These are phyloP conservation scores for Pseudonitzschia multistriata DNA, from an alignment of 108 stramenopile species.

Conservation along the genomic window DNA sequence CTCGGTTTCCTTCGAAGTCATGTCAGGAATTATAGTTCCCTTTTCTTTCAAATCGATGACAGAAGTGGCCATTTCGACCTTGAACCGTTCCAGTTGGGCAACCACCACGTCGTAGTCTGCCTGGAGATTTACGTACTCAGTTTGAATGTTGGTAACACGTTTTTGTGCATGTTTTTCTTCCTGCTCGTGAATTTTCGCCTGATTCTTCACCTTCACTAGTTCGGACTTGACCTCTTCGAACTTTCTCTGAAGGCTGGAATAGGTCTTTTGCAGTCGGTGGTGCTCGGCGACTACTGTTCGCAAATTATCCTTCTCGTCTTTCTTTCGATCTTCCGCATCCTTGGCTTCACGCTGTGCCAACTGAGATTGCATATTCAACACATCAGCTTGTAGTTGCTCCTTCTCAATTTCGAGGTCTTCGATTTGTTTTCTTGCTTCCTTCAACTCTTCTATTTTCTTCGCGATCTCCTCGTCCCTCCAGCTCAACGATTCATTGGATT, in stretches of 20 bases:
- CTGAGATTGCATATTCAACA: constrained; percentile 12
- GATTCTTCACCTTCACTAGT: constrained; percentile 22
- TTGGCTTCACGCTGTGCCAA: constrained; percentile 23
- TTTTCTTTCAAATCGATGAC: too few relatives aligned
- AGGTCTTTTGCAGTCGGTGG: constrained; percentile 17
- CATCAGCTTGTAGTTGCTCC: neutral
- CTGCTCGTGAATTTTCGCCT: constrained; percentile 6
- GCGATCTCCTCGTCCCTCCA: constrained; percentile 27
- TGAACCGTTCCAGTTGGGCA: constrained; percentile 8
- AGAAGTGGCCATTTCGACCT: constrained; percentile 7
- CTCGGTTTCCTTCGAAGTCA: too few relatives aligned
- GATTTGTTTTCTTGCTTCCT: constrained; percentile 16
- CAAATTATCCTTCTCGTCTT: constrained; percentile 13
- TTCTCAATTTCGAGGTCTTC: constrained; percentile 23
- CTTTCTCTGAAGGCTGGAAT: constrained; percentile 2
- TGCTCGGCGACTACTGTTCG: constrained; percentile 24
- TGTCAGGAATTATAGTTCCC: too few relatives aligned
- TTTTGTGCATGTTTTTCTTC: constrained; percentile 26
- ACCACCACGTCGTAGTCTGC: constrained; percentile 21
- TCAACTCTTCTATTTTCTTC: constrained; percentile 12
- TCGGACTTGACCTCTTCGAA: constrained; percentile 4
- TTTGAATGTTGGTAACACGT: constrained; percentile 11
- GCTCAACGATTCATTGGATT: constrained; percentile 15
- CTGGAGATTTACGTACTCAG: constrained; percentile 30
- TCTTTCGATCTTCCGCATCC: constrained; percentile 22